Conservation (phyloP, 352 stramenopile species). For the Blastocystis sp. region DNA sequence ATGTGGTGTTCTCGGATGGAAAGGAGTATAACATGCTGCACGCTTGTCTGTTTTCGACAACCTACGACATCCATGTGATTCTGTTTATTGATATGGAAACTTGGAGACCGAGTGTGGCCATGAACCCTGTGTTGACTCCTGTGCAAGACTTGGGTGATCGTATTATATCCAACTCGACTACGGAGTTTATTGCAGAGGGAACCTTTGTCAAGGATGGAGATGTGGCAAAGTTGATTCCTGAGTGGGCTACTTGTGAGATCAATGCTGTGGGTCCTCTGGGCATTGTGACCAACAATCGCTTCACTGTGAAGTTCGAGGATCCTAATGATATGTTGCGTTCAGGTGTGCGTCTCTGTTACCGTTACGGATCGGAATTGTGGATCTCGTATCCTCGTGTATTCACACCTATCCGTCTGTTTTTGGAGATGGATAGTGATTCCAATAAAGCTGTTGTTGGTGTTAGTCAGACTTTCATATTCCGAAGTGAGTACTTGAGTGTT, state of each 20-base stretch:
- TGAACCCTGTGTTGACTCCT: background rate
- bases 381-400: background rate
- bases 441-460: conserved; percentile 8
- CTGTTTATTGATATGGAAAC: background rate
- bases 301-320: conserved; percentile 18
- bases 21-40: background rate
- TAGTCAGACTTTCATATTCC: conserved; percentile 10
- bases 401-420: background rate
- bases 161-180: conserved; percentile 39
- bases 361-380: conserved; percentile 14
- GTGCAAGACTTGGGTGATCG: conserved; percentile 21
- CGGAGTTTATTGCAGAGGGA: background rate
- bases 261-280: background rate
- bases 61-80: conserved; percentile 23
- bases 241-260: conserved; percentile 1
- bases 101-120: background rate
- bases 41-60: background rate
- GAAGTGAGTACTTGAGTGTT: background rate
- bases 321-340: background rate
- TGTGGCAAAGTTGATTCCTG: conserved; percentile 31
- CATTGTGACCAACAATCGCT: background rate
- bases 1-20: background rate
- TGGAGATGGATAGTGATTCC: background rate
- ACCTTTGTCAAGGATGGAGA: background rate
- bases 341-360: conserved; percentile 41